A percentile compares a stretch with the other conserved stretches of the same genome.
phyloP scores from a whole-genome alignment of 2,329 filamentous ascomycete genomes.

The Diatrype stigma region DNA sequence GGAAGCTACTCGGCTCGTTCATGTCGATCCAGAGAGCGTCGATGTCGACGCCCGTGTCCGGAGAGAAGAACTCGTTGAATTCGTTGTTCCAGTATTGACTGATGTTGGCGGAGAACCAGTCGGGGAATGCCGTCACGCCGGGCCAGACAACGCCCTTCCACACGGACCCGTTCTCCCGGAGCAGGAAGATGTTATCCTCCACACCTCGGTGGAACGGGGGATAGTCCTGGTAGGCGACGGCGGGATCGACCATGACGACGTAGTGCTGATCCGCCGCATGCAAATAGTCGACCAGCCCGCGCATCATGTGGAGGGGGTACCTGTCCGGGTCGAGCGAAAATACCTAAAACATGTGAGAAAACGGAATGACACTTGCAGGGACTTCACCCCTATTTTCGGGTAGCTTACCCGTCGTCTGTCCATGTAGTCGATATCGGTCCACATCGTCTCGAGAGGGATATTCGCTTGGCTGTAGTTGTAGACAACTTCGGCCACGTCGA shows the following conservation, averaged over 20 bases:
- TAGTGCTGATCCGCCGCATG: conserved; percentile 66
- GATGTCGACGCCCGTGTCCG: conserved; percentile 64
- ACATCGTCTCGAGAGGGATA: conserved; percentile 68
- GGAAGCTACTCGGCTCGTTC: conserved; percentile 49
- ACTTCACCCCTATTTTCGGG: not conserved
- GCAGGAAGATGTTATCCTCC: conserved; percentile 42
- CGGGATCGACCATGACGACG: conserved; percentile 75
- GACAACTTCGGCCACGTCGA: conserved; percentile 62
- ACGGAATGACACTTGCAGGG: not conserved
- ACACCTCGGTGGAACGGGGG: conserved; percentile 38
- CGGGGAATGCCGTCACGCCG: conserved; percentile 66
- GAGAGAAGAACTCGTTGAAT: conserved; percentile 61
- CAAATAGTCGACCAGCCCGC: conserved; percentile 61
- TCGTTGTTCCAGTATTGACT: conserved; percentile 67
- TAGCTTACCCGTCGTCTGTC: conserved; percentile 38
- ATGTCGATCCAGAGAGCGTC: conserved; percentile 77
- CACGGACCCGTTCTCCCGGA: conserved; percentile 50
- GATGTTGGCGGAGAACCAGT: conserved; percentile 68
- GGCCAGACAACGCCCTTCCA: conserved; percentile 72
- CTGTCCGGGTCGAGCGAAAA: conserved; percentile 63
- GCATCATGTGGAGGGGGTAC: conserved; percentile 59
- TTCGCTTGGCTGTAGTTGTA: conserved; percentile 61
- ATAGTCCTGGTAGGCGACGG: conserved; percentile 48
- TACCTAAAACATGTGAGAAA: conserved; percentile 30
- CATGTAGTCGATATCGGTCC: conserved; percentile 64